Percentiles rank a stretch among this genome's conserved stretches.
phyloP scores from a whole-genome alignment of 2,329 filamentous ascomycete species.

The Lecanoromycetidae sp. region DNA sequence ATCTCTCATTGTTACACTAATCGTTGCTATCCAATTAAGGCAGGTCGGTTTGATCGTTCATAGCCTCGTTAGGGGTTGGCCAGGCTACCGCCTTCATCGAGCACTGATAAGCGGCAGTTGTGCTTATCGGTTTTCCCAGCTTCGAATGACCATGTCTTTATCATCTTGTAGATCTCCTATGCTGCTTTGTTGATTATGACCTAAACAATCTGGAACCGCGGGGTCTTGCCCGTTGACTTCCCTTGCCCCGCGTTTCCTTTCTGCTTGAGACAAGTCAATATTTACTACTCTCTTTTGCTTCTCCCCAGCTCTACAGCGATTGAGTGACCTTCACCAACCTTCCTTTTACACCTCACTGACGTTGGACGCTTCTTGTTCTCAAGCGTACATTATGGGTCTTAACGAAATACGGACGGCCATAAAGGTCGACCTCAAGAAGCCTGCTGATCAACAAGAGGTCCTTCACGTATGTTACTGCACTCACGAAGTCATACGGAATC shows the following conservation, averaged over 20 bases:
- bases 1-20: too few relatives aligned
- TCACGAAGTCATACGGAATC: constrained; percentile 17
- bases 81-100: too few relatives aligned
- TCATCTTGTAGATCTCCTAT: constrained; percentile 4
- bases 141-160: not conserved
- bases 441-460: constrained; percentile 50
- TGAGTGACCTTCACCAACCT: too few relatives aligned
- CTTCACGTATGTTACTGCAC: constrained; percentile 49
- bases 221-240: constrained; percentile 13
- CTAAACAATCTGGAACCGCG: constrained; percentile 5
- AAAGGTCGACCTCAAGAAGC: constrained; percentile 60
- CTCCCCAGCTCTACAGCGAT: too few relatives aligned
- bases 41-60: not conserved
- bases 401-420: constrained; percentile 54
- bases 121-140: constrained; percentile 10
- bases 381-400: constrained; percentile 25
- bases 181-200: not conserved
- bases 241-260: constrained; percentile 15
- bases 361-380: too few relatives aligned
- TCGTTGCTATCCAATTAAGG: constrained; percentile 5
- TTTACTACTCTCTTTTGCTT: not conserved
- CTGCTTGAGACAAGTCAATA: not conserved
- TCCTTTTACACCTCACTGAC: too few relatives aligned
- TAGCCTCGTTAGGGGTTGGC: not conserved
- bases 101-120: constrained; percentile 3